Base-by-base conservation (phyloP, 306 rosid species). In the Corylus americana region DNA sequence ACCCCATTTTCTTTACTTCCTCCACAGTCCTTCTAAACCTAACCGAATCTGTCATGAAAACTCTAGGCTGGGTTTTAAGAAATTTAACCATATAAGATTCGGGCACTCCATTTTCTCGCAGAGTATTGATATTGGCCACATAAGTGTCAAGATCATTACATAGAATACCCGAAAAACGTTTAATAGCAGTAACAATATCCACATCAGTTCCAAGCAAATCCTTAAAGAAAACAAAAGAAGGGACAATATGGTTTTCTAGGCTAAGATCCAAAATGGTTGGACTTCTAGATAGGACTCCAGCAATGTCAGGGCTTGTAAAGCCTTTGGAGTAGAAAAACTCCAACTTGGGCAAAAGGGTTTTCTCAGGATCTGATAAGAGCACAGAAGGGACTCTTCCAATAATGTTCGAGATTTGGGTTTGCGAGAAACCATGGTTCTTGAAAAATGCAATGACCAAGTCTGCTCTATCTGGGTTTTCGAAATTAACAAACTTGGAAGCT, bases 1-100 rank as follows among this genome's bases (percentile, higher is more conserved):
- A 83, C 8, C 90, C 89, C 86, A 92, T 44, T 11, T 70, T 70
- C 78, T 73, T 86, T 0, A 92, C 57, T 77, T 81, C 75, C 50
- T 62, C 77, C 1, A 82, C 77, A 1, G 18, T 49, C 67, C 20
- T 10, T 20, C 35, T 20, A 31, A 88, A 17, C 27, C 8, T 1
- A 14, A 71, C 68, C 4, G 76, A 18, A 11, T 35, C 20, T 0
- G 13, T 17, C 71, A 67, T n/a, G 11, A 39, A 16, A 37, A 39
- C 48, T 67, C 71, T 29, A 18, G 71, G 71, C 0, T 37, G 47
- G 22, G 39, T 11, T 67, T 67, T 42, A n/a, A 67, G 25, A 16
- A 67, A 42, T 7, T 18, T 17, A 67, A 18, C 5, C 3, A 67
- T 18, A 67, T 42, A 3, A 5, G 29, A 8, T 17, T 67, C 25